Conservation (phyloP, 441 rosid genomes). For the Manihot esculenta region DNA sequence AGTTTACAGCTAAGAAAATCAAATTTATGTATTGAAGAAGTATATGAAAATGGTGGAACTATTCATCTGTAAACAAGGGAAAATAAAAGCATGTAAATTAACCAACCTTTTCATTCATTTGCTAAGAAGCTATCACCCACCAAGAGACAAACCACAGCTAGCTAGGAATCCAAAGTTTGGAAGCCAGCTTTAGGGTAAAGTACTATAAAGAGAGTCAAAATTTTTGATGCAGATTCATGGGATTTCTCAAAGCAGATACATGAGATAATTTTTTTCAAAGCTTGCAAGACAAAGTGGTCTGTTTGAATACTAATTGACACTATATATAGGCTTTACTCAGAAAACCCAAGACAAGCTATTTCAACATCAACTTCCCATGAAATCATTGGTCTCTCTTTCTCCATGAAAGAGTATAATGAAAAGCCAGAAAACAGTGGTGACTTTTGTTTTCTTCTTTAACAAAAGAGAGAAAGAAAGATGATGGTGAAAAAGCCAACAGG, state of each 20-base stretch:
- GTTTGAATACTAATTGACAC: conserved; percentile 29
- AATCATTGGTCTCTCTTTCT: conserved; percentile 43
- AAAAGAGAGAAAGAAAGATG: conserved; percentile 30
- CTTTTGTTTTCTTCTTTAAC: conserved; percentile 28
- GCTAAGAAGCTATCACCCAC: conserved; percentile 32
- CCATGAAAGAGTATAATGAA: conserved; percentile 37
- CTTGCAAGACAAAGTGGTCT: conserved; percentile 21
- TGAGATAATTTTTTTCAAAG: conserved; percentile 17
- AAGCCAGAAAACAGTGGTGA: conserved; percentile 31
- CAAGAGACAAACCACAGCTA: conserved; percentile 21
- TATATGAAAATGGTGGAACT: background rate
- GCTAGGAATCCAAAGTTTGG: conserved; percentile 3
- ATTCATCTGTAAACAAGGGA: background rate
- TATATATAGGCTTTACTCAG: conserved; percentile 28
- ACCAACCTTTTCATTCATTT: conserved; percentile 44
- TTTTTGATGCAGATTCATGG: conserved; percentile 25
- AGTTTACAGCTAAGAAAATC: background rate
- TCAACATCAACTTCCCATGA: conserved; percentile 31
- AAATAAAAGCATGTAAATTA: conserved; percentile 20
- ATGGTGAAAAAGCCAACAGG: conserved; percentile 24
- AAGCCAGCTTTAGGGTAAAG: conserved; percentile 17
- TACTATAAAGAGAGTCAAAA: conserved; percentile 15
- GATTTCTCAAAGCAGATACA: conserved; percentile 22
- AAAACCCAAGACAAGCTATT: conserved; percentile 39
- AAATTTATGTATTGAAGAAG: background rate